A percentile compares a stretch with the other conserved stretches of the same genome.
Evolutionary conservation across 2,329 filamentous ascomycete species (phyloP).

Genomic region (Alternaria gaisen): DNA sequence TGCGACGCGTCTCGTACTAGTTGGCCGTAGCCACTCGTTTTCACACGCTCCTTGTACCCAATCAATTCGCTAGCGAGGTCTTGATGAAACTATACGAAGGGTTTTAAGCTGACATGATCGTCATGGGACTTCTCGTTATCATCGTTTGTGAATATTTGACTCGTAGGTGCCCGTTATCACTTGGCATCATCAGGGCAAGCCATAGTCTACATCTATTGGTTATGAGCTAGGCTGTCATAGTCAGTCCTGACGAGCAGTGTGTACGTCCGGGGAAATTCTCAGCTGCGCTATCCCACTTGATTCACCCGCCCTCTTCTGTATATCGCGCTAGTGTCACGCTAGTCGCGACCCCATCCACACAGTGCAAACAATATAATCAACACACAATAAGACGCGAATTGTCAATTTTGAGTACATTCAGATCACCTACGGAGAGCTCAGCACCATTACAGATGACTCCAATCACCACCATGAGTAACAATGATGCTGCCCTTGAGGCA

Average conservation of each 20-base stretch:
- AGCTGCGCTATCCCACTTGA: neutral
- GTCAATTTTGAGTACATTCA: neutral
- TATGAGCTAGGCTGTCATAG: neutral
- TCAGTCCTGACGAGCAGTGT: neutral
- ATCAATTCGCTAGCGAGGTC: neutral
- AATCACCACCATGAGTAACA: neutral
- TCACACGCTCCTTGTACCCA: neutral
- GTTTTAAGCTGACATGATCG: neutral
- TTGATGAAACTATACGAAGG: neutral
- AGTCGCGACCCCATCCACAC: neutral
- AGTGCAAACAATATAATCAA: neutral
- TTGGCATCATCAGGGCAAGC: neutral
- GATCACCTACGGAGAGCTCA: neutral
- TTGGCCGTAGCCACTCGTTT: neutral
- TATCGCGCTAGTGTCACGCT: slow-evolving; percentile 1
- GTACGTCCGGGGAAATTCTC: neutral
- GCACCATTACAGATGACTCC: neutral
- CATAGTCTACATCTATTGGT: neutral
- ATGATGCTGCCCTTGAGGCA: neutral
- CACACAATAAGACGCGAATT: neutral
- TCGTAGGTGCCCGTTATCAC: neutral
- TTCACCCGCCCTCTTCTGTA: neutral
- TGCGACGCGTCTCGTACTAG: neutral
- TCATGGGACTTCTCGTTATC: neutral
- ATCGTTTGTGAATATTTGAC: neutral